phyloP scores from a whole-genome alignment of 2,329 filamentous ascomycete genomes.

The Phaeosphaeria sp. region DNA sequence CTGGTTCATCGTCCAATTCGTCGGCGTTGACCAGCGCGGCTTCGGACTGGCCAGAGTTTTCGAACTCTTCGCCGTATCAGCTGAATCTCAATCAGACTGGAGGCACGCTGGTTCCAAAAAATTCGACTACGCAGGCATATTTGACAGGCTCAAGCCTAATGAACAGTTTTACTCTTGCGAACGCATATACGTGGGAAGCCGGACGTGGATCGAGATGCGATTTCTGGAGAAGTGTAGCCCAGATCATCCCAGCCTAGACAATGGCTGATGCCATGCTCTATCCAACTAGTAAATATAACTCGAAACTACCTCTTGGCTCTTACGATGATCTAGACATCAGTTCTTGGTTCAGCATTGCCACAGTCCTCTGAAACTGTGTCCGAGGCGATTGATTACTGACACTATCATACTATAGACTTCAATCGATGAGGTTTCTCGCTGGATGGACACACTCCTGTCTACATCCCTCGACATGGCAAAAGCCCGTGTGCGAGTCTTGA shows the following conservation, averaged over 20 bases:
- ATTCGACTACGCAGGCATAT: neutral
- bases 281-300: too few species aligned
- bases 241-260: neutral
- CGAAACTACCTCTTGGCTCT: too few species aligned
- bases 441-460: too few species aligned
- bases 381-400: too few species aligned
- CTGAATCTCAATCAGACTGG: conserved; percentile 28
- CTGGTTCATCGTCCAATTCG: conserved; percentile 6
- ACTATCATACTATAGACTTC: too few species aligned
- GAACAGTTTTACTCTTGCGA: conserved; percentile 22
- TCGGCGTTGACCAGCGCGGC: conserved; percentile 3
- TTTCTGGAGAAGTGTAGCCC: conserved; percentile 25
- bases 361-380: too few species aligned
- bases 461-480: too few species aligned
- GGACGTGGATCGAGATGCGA: conserved; percentile 29
- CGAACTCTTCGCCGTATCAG: conserved; percentile 10
- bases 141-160: conserved; percentile 16
- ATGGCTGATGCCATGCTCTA: too few species aligned
- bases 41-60: conserved; percentile 22
- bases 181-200: conserved; percentile 31
- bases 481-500: too few species aligned
- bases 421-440: too few species aligned
- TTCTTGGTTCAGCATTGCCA: too few species aligned
- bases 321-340: too few species aligned
- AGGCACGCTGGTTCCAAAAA: conserved; percentile 2